These are phyloP conservation scores for Westerdykella ornata DNA, from an alignment of 2,329 filamentous ascomycete species.

Conservation along the genomic window DNA sequence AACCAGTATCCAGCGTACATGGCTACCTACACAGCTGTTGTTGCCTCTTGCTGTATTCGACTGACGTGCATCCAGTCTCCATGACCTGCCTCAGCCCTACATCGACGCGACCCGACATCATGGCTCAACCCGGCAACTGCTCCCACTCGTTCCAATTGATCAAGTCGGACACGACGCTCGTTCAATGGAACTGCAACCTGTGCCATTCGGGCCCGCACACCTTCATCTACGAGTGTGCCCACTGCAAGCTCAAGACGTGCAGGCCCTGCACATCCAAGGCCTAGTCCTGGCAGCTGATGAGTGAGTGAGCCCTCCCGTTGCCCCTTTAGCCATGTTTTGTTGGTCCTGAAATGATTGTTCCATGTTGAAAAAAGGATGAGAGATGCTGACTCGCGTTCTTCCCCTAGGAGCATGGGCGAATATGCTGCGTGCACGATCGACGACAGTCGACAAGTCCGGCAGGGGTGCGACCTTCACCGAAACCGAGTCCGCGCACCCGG, in stretches of 20 bases:
- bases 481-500: too few species aligned
- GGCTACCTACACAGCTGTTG: too few species aligned
- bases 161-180: slow-evolving; percentile 47
- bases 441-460: not conserved
- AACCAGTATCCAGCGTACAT: slow-evolving; percentile 17
- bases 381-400: too few species aligned
- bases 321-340: too few species aligned
- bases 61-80: slow-evolving; percentile 20
- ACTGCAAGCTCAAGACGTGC: slow-evolving; percentile 49
- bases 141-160: slow-evolving; percentile 46
- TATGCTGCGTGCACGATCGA: not conserved
- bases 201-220: slow-evolving; percentile 48
- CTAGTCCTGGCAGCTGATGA: too few species aligned
- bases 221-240: slow-evolving; percentile 47
- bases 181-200: slow-evolving; percentile 48
- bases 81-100: slow-evolving; percentile 2
- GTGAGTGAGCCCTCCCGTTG: too few species aligned
- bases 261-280: slow-evolving; percentile 41
- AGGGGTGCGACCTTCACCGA: not conserved
- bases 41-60: slow-evolving; percentile 10
- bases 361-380: too few species aligned
- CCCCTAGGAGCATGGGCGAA: too few species aligned
- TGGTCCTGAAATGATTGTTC: too few species aligned
- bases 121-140: slow-evolving; percentile 46
- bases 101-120: slow-evolving; percentile 18